Base-by-base conservation (phyloP, 1,284 basidiomycete genomes). In the Microbotryum violaceum region DNA sequence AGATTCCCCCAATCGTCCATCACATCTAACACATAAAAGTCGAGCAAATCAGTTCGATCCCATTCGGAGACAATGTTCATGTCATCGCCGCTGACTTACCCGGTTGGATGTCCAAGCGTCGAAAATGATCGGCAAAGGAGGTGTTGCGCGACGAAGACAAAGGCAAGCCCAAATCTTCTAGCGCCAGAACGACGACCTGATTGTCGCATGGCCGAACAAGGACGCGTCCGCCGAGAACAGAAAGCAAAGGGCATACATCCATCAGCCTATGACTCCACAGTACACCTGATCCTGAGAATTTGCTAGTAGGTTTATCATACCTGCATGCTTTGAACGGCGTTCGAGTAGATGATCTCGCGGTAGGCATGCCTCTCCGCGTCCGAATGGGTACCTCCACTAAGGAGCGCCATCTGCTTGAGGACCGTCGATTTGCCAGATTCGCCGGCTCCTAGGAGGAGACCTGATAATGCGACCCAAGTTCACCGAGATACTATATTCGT, bases 291-390 rank as follows among this genome's bases (percentile, higher is more conserved):
- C 25, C 7, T 10, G 18, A 25, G 27, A 0, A 21, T n/a, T 48
- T 10, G 47, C 21, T 18, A 21, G 10, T 21, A 21, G 8, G 3
- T 16, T 1, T 9, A 18, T 29, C 63, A n/a, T 23, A 44, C 64
- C 54, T 70, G 66, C 70, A 71, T 71, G 9, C 61, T 64, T 53
- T 71, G 70, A 23, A 71, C 49, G 10, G 92, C 94, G 77, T 97
- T 97, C 54, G 88, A 16, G 73, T 84, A 96, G 74, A 97, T 94
- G 74, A 97, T 96, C 77, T 97, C 92, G 76, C 91, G 90, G 83
- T 96, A 97, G 31, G 88, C 88, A 66, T 91, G 89, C 54, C 93
- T 81, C 77, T 97, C 93, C 67, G 85, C 83, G 56, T 86, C 83
- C 65, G 88, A 89, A 80, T 96, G 97, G 1, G 91, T 78, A 61